Evolutionary conservation across 2,329 filamentous ascomycete genomes (phyloP), one percentile per base, ranked within the genome.

Genomic region (Xylaria arbuscula): DNA sequence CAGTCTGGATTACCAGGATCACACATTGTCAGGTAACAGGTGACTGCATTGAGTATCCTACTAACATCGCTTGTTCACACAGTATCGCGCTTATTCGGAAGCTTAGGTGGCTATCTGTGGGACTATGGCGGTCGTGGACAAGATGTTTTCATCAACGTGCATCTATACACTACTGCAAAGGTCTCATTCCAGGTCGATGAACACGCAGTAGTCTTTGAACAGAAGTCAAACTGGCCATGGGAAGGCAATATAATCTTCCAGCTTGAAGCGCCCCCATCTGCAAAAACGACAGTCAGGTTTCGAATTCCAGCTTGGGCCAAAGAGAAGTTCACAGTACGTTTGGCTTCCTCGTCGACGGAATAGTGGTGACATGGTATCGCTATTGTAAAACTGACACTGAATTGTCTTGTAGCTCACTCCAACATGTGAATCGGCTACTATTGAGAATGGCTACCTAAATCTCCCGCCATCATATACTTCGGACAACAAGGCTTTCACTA

Each of bases 191-290:
- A 78, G 1, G 75, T 80, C 2, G 76, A 76, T 1, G 78, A 74
- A 0, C 61, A 78, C 4, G 63, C 75, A 0, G 73, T 88, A 13
- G 72, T 73, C 2, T 76, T 90, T 0, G 79, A 80, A 59, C 86
- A 89, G 69, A 81, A 79, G 62, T 85, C 85, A 0, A 79, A 87
- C 67, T 90, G 86, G 85, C 88, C 88, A 1, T 89, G 85, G 85
- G 79, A 85, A 4, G 86, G 86, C 11, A 81, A 81, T 3, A 78
- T 89, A 4, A 71, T 78, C 5, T 87, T 89, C 70, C 66, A 74
- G 0, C 73, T 88, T 9, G 74, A 76, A 1, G 77, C 76, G 19
- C 68, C 77, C 8, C 69, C 70, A 32, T 72, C 74, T 1, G 64
- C 81, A 6, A 71, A 75, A 10, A 78, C 81, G 0, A 82, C 80